Percentiles rank a stretch among this genome's conserved stretches.
These are phyloP conservation scores for Podospora conica DNA, from an alignment of 495 filamentous ascomycete species.

Conservation along the genomic window DNA sequence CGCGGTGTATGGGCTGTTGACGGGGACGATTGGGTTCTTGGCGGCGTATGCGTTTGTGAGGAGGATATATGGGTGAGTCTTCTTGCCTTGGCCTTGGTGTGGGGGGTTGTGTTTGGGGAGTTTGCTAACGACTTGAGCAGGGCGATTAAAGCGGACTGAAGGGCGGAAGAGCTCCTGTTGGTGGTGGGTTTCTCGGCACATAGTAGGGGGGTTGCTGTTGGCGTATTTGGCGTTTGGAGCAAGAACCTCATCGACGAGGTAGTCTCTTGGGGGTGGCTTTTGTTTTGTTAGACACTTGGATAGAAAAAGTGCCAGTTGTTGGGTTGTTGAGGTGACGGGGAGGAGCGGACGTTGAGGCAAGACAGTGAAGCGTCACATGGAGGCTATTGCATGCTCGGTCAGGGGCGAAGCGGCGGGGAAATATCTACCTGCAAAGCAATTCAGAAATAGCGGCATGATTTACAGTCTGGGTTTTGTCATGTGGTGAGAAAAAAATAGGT, in stretches of 20 bases:
- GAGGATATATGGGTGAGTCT: slow-evolving; percentile 74
- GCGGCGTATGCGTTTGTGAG: slow-evolving; percentile 84
- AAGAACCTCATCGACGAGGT: neutral
- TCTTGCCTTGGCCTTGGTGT: neutral
- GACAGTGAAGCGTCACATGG: too few relatives aligned
- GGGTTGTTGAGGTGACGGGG: neutral
- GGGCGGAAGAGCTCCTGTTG: neutral
- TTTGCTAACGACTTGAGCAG: neutral
- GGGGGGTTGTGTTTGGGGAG: neutral
- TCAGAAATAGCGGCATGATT: neutral
- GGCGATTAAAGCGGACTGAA: neutral
- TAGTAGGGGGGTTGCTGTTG: neutral
- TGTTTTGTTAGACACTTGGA: neutral
- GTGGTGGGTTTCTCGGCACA: neutral
- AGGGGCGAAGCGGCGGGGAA: neutral
- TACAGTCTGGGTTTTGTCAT: neutral
- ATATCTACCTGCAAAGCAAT: neutral
- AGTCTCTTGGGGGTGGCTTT: neutral
- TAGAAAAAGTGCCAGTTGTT: neutral
- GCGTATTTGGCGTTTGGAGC: neutral
- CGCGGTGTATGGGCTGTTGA: slow-evolving; percentile 74
- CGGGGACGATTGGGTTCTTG: slow-evolving; percentile 84
- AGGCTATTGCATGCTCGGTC: neutral
- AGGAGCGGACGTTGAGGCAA: neutral
- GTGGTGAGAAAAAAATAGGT: neutral